Evolutionary conservation across 257 asterid genomes (phyloP).

Genomic region (Capsicum baccatum): DNA sequence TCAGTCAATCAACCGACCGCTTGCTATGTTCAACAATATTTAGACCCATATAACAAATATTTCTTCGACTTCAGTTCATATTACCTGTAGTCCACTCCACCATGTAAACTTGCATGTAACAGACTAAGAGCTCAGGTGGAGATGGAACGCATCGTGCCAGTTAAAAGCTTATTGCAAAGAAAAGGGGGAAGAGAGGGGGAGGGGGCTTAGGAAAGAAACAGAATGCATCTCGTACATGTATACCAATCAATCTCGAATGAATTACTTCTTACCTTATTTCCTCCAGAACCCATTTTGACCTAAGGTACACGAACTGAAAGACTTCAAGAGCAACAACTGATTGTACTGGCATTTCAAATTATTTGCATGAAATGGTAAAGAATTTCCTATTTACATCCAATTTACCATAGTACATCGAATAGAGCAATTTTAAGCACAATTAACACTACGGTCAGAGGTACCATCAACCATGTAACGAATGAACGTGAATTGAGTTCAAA

Average conservation of each 20-base stretch:
- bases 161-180: too few relatives aligned
- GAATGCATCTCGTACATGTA: background rate
- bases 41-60: background rate
- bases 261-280: background rate
- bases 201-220: background rate
- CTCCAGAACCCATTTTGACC: background rate
- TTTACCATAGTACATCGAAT: slow-evolving; percentile 34
- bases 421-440: slow-evolving; percentile 23
- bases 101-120: background rate
- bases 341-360: background rate
- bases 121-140: background rate
- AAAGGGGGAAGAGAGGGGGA: background rate
- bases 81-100: background rate
- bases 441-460: slow-evolving; percentile 7
- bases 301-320: background rate
- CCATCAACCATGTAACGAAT: slow-evolving; percentile 1
- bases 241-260: background rate
- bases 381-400: slow-evolving; percentile 51
- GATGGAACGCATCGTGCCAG: background rate
- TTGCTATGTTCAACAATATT: background rate
- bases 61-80: background rate
- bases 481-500: slow-evolving; percentile 20
- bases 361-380: slow-evolving; percentile 36
- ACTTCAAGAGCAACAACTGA: background rate
- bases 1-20: background rate